Evolutionary conservation across 2,329 filamentous ascomycete species (phyloP).

Genomic region (Rachicladosporium sp.): DNA sequence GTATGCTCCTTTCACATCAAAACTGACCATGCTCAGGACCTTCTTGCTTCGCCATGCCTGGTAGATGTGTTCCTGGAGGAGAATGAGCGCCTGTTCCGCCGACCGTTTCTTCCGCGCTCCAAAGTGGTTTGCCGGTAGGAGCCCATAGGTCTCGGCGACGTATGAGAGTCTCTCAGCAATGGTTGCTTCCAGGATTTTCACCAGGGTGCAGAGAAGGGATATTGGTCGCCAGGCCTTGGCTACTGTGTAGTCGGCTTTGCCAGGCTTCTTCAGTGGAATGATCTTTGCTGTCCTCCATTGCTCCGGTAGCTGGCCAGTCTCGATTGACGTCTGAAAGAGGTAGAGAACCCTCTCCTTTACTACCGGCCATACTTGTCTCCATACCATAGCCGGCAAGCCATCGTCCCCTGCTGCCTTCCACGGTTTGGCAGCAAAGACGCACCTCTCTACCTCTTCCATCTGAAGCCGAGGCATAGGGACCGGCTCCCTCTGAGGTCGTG

Average conservation of each 20-base stretch:
- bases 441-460: neutral
- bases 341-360: slow-evolving; percentile 11
- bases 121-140: slow-evolving; percentile 1
- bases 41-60: slow-evolving; percentile 7
- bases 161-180: neutral
- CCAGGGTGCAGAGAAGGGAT: slow-evolving; percentile 14
- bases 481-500: neutral
- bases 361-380: slow-evolving; percentile 14
- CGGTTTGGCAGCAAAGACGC: slow-evolving; percentile 4
- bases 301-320: slow-evolving; percentile 13
- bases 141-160: neutral
- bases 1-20: slow-evolving; percentile 31
- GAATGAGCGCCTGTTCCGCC: neutral
- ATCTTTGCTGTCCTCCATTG: slow-evolving; percentile 18
- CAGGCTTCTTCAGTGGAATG: slow-evolving; percentile 15
- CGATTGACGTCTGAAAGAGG: slow-evolving; percentile 12
- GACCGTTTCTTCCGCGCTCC: neutral
- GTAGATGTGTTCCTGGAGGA: neutral
- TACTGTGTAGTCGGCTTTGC: slow-evolving; percentile 15
- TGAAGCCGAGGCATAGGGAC: neutral
- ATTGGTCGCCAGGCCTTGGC: slow-evolving; percentile 18
- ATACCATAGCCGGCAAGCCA: slow-evolving; percentile 11
- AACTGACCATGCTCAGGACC: slow-evolving; percentile 25
- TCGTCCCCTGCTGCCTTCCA: slow-evolving; percentile 8
- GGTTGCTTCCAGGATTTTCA: slow-evolving; percentile 11